Conservation (phyloP, 805 yeast species). For the Wickerhamomyces alni region DNA sequence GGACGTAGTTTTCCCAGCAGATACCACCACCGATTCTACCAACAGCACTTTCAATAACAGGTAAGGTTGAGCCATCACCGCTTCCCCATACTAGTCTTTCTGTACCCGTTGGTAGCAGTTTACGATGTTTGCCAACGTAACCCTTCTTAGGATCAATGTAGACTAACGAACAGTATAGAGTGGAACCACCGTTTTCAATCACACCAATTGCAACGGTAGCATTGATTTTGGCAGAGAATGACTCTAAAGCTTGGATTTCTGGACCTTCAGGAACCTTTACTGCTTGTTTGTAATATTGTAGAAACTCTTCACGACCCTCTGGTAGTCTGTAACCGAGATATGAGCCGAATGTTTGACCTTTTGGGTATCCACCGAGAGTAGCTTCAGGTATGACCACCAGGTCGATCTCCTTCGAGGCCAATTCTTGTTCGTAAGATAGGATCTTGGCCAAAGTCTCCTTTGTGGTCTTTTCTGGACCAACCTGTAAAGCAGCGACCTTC, state of each 20-base stretch:
- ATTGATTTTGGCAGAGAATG: constrained; percentile 27
- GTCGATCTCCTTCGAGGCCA: constrained; percentile 26
- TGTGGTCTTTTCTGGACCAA: constrained; percentile 35
- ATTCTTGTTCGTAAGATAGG: constrained; percentile 31
- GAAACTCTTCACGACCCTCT: constrained; percentile 35
- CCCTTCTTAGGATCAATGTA: constrained; percentile 34
- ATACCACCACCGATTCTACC: constrained; percentile 40
- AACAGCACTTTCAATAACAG: constrained; percentile 28
- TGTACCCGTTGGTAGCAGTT: constrained; percentile 38
- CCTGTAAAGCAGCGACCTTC: constrained; percentile 37
- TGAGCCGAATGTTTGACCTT: constrained; percentile 37
- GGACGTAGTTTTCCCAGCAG: constrained; percentile 43
- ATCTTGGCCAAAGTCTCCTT: constrained; percentile 32
- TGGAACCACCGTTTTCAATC: constrained; percentile 33
- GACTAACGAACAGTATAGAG: constrained; percentile 36
- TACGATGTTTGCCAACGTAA: constrained; percentile 36
- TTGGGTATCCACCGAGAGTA: constrained; percentile 41
- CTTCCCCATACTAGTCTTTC: constrained; percentile 41
- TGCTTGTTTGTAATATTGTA: constrained; percentile 29
- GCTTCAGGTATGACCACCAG: constrained; percentile 42
- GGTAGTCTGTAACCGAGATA: constrained; percentile 36
- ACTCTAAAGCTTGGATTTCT: constrained; percentile 29
- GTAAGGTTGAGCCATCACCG: constrained; percentile 41
- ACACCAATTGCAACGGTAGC: constrained; percentile 35
- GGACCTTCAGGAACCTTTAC: constrained; percentile 29